These are phyloP conservation scores for Sporothrix variecibatus DNA, from an alignment of 2,329 filamentous ascomycete species.

Conservation along the genomic window DNA sequence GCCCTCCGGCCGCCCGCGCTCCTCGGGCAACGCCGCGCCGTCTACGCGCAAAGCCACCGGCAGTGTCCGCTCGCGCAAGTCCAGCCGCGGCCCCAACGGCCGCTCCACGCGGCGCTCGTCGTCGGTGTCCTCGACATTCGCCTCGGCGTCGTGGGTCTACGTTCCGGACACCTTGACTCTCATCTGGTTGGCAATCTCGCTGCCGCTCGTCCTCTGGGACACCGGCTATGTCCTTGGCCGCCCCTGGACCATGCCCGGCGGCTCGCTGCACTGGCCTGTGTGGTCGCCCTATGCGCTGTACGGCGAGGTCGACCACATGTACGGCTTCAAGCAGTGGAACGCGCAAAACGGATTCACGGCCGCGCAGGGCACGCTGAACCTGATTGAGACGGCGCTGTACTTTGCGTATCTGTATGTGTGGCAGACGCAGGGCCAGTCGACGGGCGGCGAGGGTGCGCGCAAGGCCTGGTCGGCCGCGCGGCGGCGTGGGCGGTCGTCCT, in stretches of 20 bases:
- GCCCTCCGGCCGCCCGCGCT: conserved; percentile 27
- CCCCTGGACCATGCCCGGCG: conserved; percentile 80
- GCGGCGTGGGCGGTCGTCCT: conserved; percentile 51
- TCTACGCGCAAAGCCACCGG: conserved; percentile 25
- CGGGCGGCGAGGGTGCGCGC: conserved; percentile 31
- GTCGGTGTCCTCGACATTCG: conserved; percentile 17
- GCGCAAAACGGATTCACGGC: conserved; percentile 72
- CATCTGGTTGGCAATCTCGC: conserved; percentile 71
- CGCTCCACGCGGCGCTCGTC: not conserved
- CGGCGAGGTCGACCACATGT: conserved; percentile 75
- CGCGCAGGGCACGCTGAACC: conserved; percentile 62
- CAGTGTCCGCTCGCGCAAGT: conserved; percentile 15
- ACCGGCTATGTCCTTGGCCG: conserved; percentile 75
- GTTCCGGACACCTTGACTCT: conserved; percentile 52
- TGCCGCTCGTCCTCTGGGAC: conserved; percentile 83
- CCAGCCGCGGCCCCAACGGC: not conserved
- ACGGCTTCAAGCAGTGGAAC: conserved; percentile 73
- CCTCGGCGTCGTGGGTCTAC: conserved; percentile 45
- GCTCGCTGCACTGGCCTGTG: conserved; percentile 68
- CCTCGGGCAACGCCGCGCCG: conserved; percentile 13
- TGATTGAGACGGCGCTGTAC: conserved; percentile 42
- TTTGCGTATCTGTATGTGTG: conserved; percentile 41
- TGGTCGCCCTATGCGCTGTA: conserved; percentile 81
- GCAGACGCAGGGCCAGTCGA: conserved; percentile 33
- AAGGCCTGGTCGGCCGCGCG: conserved; percentile 44